Evolutionary conservation across 2,329 filamentous ascomycete genomes (phyloP), one percentile per base, ranked within the genome.

Genomic region (Aureobasidium sp.): DNA sequence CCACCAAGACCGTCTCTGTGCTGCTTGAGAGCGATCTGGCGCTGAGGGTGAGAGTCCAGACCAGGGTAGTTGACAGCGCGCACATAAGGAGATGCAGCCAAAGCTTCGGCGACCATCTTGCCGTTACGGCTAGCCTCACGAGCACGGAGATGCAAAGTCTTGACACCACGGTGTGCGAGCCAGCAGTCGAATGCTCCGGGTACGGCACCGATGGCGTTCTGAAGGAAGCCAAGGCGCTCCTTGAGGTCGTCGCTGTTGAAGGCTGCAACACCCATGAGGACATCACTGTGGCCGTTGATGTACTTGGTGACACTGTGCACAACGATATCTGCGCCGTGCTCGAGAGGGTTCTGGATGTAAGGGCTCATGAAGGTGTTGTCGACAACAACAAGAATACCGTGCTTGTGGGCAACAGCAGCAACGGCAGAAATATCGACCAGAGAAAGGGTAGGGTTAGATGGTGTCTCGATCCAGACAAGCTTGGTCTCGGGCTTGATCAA

Each of bases 361-460:
- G 94, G 94, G 65, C 89, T 93, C 72, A 97, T 82, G 81, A 99
- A 99, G 24, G 94, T 99, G 81, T 99, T 99, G 81, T 99, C 94
- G 46, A 99, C 94, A n/a, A 99, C 94, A 47, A 99, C 94, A 73
- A 90, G 82, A 71, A 97, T 90, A 65, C 92, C 93, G 71, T 90
- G 89, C 70, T 87, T 81, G 76, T 97, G 94, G 20, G 94, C 94
- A 61, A 88, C 83, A 32, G 85, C 85, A 32, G 89, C 88, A 44
- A 99, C 89, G 59, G 90, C 87, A 69, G 89, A 83, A 73, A 99
- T 96, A 77, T 99, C 93, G 67, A 97, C 93, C 52, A 99, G 83
- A 32, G 89, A 86, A 63, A 99, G 82, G 7, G 94, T 99, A 0
- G 94, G 94, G 79, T 99, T 99, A 69, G 89, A 94, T 27, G 94